These are phyloP conservation scores for Dipodascopsis uninucleata DNA, from an alignment of 805 yeast species.

Conservation along the genomic window DNA sequence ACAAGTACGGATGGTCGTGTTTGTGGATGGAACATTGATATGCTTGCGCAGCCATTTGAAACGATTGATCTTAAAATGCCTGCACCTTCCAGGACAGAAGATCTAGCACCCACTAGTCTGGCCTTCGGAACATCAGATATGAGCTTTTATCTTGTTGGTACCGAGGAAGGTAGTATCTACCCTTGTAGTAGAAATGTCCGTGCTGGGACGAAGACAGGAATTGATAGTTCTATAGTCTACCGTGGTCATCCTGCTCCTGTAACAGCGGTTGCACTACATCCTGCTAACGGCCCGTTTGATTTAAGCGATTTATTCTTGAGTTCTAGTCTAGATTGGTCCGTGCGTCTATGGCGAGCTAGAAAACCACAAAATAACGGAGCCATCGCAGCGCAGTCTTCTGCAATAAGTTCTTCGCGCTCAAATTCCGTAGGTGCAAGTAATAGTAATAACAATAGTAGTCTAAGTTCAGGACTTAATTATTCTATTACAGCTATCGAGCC, in stretches of 20 bases:
- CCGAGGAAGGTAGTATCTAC: conserved; percentile 39
- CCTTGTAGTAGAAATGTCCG: conserved; percentile 36
- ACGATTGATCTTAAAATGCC: conserved; percentile 32
- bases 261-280: conserved; percentile 34
- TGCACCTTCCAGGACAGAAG: conserved; percentile 28
- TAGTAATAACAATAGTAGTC: neutral
- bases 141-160: conserved; percentile 37
- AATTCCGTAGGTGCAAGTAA: neutral
- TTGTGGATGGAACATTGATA: conserved; percentile 40
- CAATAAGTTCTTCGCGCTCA: neutral
- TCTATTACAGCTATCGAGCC: conserved; percentile 23
- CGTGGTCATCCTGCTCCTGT: conserved; percentile 39
- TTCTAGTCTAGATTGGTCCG: conserved; percentile 40
- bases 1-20: conserved; percentile 41
- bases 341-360: conserved; percentile 36
- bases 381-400: too few species aligned
- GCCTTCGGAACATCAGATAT: conserved; percentile 33
- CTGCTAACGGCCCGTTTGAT: conserved; percentile 29
- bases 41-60: conserved; percentile 38
- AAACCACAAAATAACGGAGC: too few species aligned
- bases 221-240: conserved; percentile 30
- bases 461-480: neutral
- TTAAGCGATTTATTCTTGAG: conserved; percentile 33
- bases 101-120: conserved; percentile 35
- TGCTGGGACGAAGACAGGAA: conserved; percentile 35